Conservation (phyloP, 2,329 filamentous ascomycete genomes). For the Curvularia eragrostidis region DNA sequence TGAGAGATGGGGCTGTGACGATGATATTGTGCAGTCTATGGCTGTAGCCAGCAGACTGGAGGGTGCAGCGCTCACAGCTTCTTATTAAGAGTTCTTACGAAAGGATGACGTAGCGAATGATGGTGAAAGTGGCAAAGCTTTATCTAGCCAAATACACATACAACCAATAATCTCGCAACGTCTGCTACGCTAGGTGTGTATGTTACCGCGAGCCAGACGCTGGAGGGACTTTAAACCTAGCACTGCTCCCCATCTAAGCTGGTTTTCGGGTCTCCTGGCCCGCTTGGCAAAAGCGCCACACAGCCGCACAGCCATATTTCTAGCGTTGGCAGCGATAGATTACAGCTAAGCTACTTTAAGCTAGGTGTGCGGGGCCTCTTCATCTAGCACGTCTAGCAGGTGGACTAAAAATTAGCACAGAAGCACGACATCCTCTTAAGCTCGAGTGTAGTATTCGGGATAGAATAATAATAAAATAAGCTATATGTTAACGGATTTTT, state of each 20-base stretch:
- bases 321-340: no score
- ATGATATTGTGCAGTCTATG: background rate
- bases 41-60: background rate
- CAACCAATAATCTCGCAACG: background rate
- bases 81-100: background rate
- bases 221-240: no score
- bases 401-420: no score
- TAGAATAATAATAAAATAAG: no score
- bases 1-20: background rate
- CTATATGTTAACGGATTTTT: no score
- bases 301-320: slow-evolving; percentile 12
- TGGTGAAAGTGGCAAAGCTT: background rate
- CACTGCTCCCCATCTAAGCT: slow-evolving; percentile 9
- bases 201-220: background rate
- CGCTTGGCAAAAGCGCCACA: background rate
- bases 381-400: no score
- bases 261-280: background rate
- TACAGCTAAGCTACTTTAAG: no score
- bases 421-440: no score
- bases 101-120: background rate
- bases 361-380: no score
- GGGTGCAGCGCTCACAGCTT: background rate
- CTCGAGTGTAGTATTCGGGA: no score
- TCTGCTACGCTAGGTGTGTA: slow-evolving; percentile 8
- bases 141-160: background rate